phyloP scores from a whole-genome alignment of 1,284 basidiomycete genomes.

The Moniliella sp. region DNA sequence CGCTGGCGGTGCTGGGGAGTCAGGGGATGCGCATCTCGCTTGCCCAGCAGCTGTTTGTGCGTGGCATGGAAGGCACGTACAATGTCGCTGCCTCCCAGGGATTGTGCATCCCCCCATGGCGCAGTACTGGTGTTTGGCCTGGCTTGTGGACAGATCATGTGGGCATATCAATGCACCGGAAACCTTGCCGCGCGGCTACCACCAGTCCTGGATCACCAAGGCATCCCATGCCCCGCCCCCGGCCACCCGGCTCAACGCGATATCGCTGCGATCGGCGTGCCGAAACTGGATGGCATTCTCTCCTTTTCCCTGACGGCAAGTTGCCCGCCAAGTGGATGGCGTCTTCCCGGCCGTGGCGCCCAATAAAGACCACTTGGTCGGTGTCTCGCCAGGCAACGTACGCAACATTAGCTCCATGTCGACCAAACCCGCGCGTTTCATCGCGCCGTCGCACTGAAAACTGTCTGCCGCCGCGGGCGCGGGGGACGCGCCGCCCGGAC shows the following conservation, averaged over 20 bases:
- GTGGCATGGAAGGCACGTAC: conserved; percentile 59
- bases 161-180: conserved; percentile 7
- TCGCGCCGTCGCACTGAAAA: too few species aligned
- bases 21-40: conserved; percentile 49
- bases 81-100: conserved; percentile 47
- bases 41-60: conserved; percentile 71
- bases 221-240: conserved; percentile 14
- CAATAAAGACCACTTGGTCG: too few species aligned
- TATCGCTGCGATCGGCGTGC: not conserved
- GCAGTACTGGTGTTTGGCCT: conserved; percentile 61
- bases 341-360: too few species aligned
- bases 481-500: too few species aligned
- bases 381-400: too few species aligned
- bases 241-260: conserved; percentile 2
- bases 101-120: conserved; percentile 53
- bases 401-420: too few species aligned
- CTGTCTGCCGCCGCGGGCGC: too few species aligned
- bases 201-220: conserved; percentile 25
- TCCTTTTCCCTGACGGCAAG: conserved; percentile 17
- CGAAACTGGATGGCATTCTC: not conserved
- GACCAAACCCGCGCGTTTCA: not conserved
- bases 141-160: conserved; percentile 58
- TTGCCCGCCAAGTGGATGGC: too few species aligned
- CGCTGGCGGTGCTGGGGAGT: conserved; percentile 60
- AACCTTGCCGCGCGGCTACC: conserved; percentile 13